These are phyloP conservation scores for Xylaria curta DNA, from an alignment of 495 filamentous ascomycete species.

Conservation along the genomic window DNA sequence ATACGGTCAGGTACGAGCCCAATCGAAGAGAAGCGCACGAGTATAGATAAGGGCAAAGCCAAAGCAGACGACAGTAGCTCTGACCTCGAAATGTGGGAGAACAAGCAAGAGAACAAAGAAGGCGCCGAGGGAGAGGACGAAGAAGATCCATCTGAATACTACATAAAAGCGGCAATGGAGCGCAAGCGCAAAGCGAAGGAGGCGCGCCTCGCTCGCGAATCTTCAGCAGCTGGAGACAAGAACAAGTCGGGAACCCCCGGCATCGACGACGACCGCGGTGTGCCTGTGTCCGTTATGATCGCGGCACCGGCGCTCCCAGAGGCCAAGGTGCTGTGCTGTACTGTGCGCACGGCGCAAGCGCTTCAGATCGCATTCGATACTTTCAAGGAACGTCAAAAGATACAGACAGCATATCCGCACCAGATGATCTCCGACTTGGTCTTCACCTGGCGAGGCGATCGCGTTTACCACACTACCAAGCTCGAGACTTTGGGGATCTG, in stretches of 20 bases:
- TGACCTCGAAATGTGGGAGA: constrained; percentile 22
- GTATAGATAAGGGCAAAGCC: constrained; percentile 9
- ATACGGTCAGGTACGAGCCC: background rate
- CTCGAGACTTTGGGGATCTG: constrained; percentile 69
- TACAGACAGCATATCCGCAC: constrained; percentile 61
- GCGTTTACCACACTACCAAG: constrained; percentile 75
- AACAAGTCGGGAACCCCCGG: constrained; percentile 19
- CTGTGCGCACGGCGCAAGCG: constrained; percentile 68
- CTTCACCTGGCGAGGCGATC: constrained; percentile 78
- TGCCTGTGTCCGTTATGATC: constrained; percentile 69
- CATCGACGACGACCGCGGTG: constrained; percentile 22
- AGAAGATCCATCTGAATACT: constrained; percentile 43
- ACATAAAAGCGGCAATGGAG: constrained; percentile 38
- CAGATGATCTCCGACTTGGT: constrained; percentile 49
- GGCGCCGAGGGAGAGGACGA: constrained; percentile 27
- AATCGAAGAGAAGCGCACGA: background rate
- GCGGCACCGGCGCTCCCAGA: constrained; percentile 69
- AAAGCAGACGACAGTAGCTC: constrained; percentile 30
- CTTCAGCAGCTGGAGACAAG: constrained; percentile 27
- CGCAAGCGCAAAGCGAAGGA: constrained; percentile 35
- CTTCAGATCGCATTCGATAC: constrained; percentile 68
- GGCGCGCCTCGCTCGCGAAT: constrained; percentile 33
- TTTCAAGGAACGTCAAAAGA: constrained; percentile 61
- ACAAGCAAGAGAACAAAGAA: constrained; percentile 5
- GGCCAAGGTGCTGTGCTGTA: constrained; percentile 68